These are phyloP conservation scores for Colletotrichum sp. DNA, from an alignment of 2,329 filamentous ascomycete species.

Conservation along the genomic window DNA sequence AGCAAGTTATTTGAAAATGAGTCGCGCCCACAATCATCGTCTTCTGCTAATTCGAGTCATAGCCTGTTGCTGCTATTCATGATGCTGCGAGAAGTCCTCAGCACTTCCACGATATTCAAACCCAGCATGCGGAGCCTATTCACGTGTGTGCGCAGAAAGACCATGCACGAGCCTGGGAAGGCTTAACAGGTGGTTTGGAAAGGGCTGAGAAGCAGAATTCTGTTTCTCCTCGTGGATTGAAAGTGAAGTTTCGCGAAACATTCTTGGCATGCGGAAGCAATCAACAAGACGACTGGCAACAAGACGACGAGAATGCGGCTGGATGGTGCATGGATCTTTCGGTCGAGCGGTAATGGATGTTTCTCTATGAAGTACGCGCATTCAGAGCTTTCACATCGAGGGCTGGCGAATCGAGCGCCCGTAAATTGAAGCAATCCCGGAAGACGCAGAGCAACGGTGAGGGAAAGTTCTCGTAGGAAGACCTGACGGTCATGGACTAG, in stretches of 20 bases:
- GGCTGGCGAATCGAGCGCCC: neutral
- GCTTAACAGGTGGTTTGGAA: neutral
- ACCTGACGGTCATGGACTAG: fast-evolving
- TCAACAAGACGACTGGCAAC: neutral
- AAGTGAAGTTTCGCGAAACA: neutral
- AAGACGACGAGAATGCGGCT: neutral
- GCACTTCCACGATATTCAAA: too few relatives aligned
- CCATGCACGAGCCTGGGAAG: neutral
- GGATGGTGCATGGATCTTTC: neutral
- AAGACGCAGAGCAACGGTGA: neutral
- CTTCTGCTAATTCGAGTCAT: too few relatives aligned
- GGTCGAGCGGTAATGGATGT: neutral
- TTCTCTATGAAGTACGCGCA: neutral
- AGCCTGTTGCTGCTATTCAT: too few relatives aligned
- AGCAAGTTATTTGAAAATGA: too few relatives aligned
- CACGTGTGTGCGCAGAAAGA: fast-evolving
- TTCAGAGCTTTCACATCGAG: neutral
- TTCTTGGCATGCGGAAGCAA: neutral
- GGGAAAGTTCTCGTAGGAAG: neutral
- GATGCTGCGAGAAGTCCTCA: too few relatives aligned
- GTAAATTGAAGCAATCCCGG: neutral
- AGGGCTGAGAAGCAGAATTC: neutral
- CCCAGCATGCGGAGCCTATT: neutral
- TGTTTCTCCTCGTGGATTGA: neutral
- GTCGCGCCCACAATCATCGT: too few relatives aligned